phyloP scores from a whole-genome alignment of 2,329 filamentous ascomycete species.

The Stagonosporopsis chrysanthemi region DNA sequence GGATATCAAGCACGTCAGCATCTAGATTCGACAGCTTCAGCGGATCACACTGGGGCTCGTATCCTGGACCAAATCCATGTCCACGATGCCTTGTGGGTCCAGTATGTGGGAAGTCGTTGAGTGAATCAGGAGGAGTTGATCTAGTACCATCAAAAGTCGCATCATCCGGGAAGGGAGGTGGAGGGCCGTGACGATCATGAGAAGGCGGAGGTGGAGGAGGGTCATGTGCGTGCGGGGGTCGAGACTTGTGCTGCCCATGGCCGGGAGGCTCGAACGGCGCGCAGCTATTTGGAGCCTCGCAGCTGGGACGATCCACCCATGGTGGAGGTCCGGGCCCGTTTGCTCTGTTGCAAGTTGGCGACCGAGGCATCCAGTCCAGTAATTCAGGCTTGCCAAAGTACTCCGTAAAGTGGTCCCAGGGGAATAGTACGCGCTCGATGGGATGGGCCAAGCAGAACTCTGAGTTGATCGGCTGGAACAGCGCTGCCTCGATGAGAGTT shows the following conservation, averaged over 20 bases:
- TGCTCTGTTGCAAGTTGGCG: slow-evolving; percentile 11
- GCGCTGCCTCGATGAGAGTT: slow-evolving; percentile 25
- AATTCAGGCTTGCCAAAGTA: slow-evolving; percentile 20
- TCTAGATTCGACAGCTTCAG: slow-evolving; percentile 26
- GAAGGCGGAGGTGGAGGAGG: not conserved
- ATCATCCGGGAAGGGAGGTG: not conserved
- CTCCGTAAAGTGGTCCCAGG: slow-evolving; percentile 22
- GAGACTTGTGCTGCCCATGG: not conserved
- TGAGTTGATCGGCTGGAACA: slow-evolving; percentile 26
- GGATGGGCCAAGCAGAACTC: slow-evolving; percentile 28
- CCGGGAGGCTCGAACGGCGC: not conserved
- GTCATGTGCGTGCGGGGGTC: not conserved
- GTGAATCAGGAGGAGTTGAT: not conserved
- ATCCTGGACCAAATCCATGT: slow-evolving; percentile 12
- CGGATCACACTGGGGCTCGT: slow-evolving; percentile 18
- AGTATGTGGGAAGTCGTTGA: not conserved
- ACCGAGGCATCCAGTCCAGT: slow-evolving; percentile 23
- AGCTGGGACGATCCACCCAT: slow-evolving; percentile 16
- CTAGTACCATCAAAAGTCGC: not conserved
- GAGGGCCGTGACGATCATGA: not conserved
- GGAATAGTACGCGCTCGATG: slow-evolving; percentile 22
- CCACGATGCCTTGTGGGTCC: not conserved
- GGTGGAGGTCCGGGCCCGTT: slow-evolving; percentile 23
- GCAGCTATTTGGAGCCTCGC: slow-evolving; percentile 8
- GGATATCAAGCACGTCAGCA: slow-evolving; percentile 7